These are phyloP conservation scores for Catunica adiposa DNA, from an alignment of 2,329 filamentous ascomycete genomes.

Conservation along the genomic window DNA sequence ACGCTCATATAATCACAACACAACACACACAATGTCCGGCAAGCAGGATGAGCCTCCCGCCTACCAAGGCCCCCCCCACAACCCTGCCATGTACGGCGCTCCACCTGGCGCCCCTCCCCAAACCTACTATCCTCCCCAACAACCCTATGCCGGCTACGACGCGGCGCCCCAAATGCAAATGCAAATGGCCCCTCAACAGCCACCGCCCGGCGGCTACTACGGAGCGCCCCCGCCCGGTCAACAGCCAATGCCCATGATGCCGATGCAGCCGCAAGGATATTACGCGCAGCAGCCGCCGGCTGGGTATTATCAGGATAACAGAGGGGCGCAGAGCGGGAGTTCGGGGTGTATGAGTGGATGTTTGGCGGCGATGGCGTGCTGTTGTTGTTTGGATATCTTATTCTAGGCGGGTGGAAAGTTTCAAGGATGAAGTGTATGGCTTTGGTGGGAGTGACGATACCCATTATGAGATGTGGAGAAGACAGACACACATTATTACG, in stretches of 20 bases:
- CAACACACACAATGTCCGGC: constrained; percentile 2
- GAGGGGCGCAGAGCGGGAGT: constrained; percentile 19
- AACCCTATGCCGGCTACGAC: constrained; percentile 16
- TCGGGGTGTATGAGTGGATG: constrained; percentile 30
- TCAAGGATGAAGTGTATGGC: not conserved
- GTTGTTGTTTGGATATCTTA: constrained; percentile 41
- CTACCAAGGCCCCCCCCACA: constrained; percentile 25
- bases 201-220: constrained; percentile 18
- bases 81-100: not conserved
- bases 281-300: constrained; percentile 27
- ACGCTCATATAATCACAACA: not conserved
- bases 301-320: constrained; percentile 21
- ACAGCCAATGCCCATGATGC: not conserved
- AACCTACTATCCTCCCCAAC: constrained; percentile 27
- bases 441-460: not conserved
- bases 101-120: constrained; percentile 23
- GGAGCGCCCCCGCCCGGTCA: constrained; percentile 22
- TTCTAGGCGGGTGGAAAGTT: constrained; percentile 28
- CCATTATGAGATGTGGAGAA: not conserved
- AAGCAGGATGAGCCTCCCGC: constrained; percentile 27
- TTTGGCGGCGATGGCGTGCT: constrained; percentile 37
- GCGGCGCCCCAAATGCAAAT: constrained; percentile 14
- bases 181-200: constrained; percentile 17
- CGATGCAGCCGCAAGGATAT: constrained; percentile 17
- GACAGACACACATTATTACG: no score